Base-by-base conservation (phyloP, 768 basidiomycete genomes). In the Clathrus columnatus region DNA sequence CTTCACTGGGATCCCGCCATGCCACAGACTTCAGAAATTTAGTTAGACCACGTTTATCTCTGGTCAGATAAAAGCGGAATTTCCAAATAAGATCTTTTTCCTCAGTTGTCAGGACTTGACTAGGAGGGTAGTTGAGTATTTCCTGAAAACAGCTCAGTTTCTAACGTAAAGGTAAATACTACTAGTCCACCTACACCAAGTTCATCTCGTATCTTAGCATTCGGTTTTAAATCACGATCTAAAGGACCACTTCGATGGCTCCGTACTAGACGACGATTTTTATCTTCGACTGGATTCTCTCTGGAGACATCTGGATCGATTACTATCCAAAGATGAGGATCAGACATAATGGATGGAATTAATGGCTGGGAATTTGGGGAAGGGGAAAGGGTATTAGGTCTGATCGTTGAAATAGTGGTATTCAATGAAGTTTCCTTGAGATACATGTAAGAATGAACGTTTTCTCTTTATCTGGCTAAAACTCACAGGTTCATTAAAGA, bases 11-110 rank as follows among this genome's bases (percentile, higher is more conserved):
- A 67, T 99, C 96, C 36, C 92, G 78, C 96, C 96, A 98, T 18
- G 94, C 92, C 32, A 99, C 96, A 27, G 91, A 92, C 68, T 91
- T 97, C 51, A 99, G 77, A 70, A 99, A 99, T 67, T 99, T 99
- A 29, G 95, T 98, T 41, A 98, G 77, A 1, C 94, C 93, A 8
- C 89, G 84, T 70, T 91, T 94, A 68, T 94, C 91, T 29, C 92
- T 75, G 2, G 85, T 82, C 10, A 99, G 83, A 61, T 96, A 98
- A 72, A 97, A 99, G n/a, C 96, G 82, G 76, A 95, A 99, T 68
- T 95, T 94, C 96, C 96, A 99, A 36, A 98, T 84, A 42, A 94
- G 73, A 61, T 98, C 95, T 65, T 95, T 96, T 70, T 98, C 95
- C 63, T 93, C 89, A 0, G 91, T 84, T 3, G 82, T 88, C 7